Conservation (phyloP, 1,284 basidiomycete genomes). For the Irpex lacteus region DNA sequence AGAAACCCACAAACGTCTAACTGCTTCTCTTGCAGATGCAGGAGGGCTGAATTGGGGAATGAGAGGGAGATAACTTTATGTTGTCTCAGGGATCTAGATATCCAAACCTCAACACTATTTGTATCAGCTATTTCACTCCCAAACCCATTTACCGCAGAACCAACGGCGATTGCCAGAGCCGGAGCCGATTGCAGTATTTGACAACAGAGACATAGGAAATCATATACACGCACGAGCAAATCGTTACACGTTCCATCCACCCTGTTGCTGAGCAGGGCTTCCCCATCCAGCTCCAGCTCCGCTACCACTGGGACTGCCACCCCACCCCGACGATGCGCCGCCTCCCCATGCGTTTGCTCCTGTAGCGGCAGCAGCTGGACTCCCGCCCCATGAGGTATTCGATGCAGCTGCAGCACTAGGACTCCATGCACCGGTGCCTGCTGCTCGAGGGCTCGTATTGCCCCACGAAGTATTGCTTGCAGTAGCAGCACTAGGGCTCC, state of each 20-base stretch:
- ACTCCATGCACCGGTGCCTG: constrained; percentile 2
- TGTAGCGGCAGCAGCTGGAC: constrained; percentile 10
- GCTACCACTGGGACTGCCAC: constrained; percentile 19
- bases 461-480: not conserved
- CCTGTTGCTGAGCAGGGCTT: constrained; percentile 36
- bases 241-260: constrained; percentile 35
- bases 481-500: constrained; percentile 9
- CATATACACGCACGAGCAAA: not conserved
- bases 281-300: constrained; percentile 13
- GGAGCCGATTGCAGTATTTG: no score
- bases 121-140: no score
- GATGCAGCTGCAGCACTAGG: constrained; percentile 4
- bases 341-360: constrained; percentile 8
- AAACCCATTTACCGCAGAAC: no score
- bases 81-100: no score
- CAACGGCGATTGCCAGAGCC: no score
- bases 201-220: no score
- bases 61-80: no score
- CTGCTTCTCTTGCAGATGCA: no score
- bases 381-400: constrained; percentile 7
- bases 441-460: constrained; percentile 9
- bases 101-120: no score
- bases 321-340: not conserved
- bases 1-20: no score
- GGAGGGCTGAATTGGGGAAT: no score